Conservation (phyloP, 768 basidiomycete species). For the Tylopilus felleus region DNA sequence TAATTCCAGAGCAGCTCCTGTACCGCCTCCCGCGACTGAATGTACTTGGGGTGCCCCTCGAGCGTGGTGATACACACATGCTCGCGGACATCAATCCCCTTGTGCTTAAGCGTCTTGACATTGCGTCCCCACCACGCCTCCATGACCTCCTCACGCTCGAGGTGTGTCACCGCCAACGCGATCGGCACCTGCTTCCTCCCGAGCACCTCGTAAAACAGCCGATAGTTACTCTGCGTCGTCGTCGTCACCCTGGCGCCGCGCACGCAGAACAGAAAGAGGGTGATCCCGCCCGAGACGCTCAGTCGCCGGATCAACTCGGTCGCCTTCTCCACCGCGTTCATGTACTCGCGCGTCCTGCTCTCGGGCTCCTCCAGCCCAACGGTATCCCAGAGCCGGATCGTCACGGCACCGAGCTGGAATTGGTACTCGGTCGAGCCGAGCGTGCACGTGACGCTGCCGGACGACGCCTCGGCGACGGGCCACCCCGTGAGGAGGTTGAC, state of each 20-base stretch:
- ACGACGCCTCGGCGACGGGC: conserved; percentile 24
- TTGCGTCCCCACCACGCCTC: conserved; percentile 33
- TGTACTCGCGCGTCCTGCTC: conserved; percentile 14
- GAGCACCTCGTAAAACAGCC: conserved; percentile 38
- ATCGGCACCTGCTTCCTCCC: conserved; percentile 38
- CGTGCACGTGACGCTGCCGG: conserved; percentile 31
- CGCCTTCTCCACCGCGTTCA: conserved; percentile 28
- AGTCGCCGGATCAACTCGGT: conserved; percentile 31
- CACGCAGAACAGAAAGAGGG: conserved; percentile 32
- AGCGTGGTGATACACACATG: conserved; percentile 32
- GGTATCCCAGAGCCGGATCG: conserved; percentile 32
- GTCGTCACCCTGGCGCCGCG: conserved; percentile 30
- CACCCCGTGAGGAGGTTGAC: conserved; percentile 38
- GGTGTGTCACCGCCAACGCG: conserved; percentile 37
- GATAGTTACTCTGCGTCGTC: conserved; percentile 30
- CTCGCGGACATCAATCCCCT: conserved; percentile 17
- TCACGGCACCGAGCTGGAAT: conserved; percentile 22
- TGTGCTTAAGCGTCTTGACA: conserved; percentile 12
- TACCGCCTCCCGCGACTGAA: conserved; percentile 16
- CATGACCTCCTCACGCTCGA: conserved; percentile 33
- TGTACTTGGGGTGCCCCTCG: conserved; percentile 20
- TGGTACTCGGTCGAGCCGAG: conserved; percentile 27
- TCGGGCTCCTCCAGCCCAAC: conserved; percentile 30
- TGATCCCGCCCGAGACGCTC: conserved; percentile 25
- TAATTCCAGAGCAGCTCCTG: conserved; percentile 22